phyloP scores from a whole-genome alignment of 2,329 filamentous ascomycete species.

The Penicillium sp. region DNA sequence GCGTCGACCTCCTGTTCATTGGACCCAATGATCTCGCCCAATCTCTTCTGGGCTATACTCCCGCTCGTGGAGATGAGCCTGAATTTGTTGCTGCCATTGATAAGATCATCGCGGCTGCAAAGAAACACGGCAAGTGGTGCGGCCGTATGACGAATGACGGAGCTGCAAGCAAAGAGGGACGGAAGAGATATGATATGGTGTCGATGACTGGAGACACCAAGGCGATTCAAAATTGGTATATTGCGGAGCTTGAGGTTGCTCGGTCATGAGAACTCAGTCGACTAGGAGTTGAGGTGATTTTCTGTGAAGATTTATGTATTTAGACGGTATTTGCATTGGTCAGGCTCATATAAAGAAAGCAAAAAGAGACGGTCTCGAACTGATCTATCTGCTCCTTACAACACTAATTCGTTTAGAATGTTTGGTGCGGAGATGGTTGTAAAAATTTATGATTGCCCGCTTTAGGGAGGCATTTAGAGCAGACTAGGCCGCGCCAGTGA shows the following conservation, averaged over 20 bases:
- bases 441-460: too few species aligned
- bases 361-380: too few species aligned
- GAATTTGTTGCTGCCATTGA: conserved; percentile 64
- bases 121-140: conserved; percentile 66
- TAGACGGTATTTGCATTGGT: neutral
- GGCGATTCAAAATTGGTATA: conserved; percentile 57
- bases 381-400: too few species aligned
- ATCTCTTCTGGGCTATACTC: conserved; percentile 62
- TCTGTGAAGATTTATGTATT: neutral
- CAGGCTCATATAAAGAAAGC: too few species aligned
- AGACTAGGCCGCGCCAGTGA: too few species aligned
- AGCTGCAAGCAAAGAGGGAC: conserved; percentile 45
- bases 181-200: conserved; percentile 48
- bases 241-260: conserved; percentile 46
- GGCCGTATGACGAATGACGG: conserved; percentile 58
- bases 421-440: too few species aligned
- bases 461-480: too few species aligned
- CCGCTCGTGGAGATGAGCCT: conserved; percentile 57
- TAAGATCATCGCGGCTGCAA: conserved; percentile 60
- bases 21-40: conserved; percentile 44
- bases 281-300: neutral
- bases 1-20: conserved; percentile 45
- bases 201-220: conserved; percentile 53
- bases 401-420: too few species aligned
- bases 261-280: conserved; percentile 34